Percentiles rank a stretch among this genome's conserved stretches.
These are phyloP conservation scores for Zygoascus hellenicus DNA, from an alignment of 1,139 yeast genomes.

Conservation along the genomic window DNA sequence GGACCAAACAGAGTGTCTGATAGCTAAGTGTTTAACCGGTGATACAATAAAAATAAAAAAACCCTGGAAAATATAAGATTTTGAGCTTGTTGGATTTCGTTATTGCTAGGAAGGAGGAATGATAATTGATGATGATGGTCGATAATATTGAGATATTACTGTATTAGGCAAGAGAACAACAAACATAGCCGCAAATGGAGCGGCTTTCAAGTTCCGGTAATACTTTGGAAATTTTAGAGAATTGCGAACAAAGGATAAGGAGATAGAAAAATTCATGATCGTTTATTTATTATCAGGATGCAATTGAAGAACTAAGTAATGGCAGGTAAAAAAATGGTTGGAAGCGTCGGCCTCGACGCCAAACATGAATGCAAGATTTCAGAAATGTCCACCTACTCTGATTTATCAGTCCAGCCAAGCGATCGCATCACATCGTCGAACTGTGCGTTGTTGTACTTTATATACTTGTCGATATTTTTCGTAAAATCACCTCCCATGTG, in stretches of 20 bases:
- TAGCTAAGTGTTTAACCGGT: too few species aligned
- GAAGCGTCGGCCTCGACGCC: too few species aligned
- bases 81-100: not conserved
- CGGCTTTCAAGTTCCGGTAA: too few species aligned
- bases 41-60: not conserved
- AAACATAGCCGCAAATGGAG: not conserved
- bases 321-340: too few species aligned
- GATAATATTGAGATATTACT: not conserved
- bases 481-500: constrained; percentile 66
- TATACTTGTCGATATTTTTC: constrained; percentile 65
- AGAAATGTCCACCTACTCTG: not conserved
- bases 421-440: constrained; percentile 42
- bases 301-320: too few species aligned
- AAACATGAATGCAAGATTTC: too few species aligned
- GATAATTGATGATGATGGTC: not conserved
- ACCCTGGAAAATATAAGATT: not conserved
- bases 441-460: constrained; percentile 60
- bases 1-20: not conserved
- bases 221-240: too few species aligned
- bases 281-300: too few species aligned
- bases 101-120: not conserved
- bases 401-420: constrained; percentile 1
- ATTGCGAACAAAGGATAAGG: too few species aligned
- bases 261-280: too few species aligned
- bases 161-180: constrained; percentile 6